Evolutionary conservation across 2,329 filamentous ascomycete species (phyloP).

Genomic region (Xylaria sp.): DNA sequence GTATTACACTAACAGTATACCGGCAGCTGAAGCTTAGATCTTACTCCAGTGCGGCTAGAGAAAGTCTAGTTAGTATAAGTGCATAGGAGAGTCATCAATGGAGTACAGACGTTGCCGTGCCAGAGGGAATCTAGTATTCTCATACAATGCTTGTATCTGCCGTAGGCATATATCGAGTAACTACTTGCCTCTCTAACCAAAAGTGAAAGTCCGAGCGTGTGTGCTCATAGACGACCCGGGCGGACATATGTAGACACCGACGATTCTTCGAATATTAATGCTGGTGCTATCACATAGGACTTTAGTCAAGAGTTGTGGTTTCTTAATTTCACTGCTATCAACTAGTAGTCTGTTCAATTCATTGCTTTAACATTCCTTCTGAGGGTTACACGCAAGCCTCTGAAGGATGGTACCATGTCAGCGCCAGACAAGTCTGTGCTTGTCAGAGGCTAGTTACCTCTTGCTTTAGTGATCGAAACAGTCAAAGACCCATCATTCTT

Average conservation of each 20-base stretch:
- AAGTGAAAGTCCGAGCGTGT: conserved; percentile 31
- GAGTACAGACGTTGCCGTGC: not conserved
- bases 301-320: conserved; percentile 1
- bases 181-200: conserved; percentile 17
- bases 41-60: not conserved
- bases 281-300: conserved; percentile 14
- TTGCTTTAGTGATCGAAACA: not conserved
- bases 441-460: not conserved
- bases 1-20: not conserved
- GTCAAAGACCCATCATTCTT: not conserved
- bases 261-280: conserved; percentile 23
- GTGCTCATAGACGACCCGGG: not conserved
- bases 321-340: not conserved
- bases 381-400: not conserved
- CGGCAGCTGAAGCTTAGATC: not conserved
- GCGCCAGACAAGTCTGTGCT: conserved; percentile 8
- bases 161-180: conserved; percentile 10
- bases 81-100: conserved; percentile 12
- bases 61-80: not conserved
- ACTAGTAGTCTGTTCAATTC: conserved; percentile 1
- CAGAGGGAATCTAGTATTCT: not conserved
- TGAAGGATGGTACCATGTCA: not conserved
- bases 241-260: conserved; percentile 26
- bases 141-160: not conserved
- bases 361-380: not conserved